Conservation (phyloP, 352 stramenopile genomes). For the Pseudoperonospora humuli region DNA sequence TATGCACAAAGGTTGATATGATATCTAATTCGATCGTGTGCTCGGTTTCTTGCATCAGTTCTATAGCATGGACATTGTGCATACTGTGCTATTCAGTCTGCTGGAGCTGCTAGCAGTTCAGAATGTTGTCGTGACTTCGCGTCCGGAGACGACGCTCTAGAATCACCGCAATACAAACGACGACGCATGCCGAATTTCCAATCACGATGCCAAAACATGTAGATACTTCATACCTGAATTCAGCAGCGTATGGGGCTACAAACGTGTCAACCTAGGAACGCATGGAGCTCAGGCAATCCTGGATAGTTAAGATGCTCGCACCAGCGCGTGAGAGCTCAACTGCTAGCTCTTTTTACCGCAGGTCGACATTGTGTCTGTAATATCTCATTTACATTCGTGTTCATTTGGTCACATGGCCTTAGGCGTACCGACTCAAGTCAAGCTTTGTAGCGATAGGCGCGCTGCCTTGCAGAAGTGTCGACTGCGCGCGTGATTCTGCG, state of each 20-base stretch:
- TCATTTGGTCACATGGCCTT: constrained; percentile 1
- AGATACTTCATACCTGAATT: not conserved
- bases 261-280: too few relatives aligned
- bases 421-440: constrained; percentile 46
- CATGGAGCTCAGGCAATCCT: too few relatives aligned
- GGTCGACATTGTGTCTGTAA: too few relatives aligned
- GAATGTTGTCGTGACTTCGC: constrained; percentile 23
- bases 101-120: constrained; percentile 41
- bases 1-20: not conserved
- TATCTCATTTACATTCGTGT: too few relatives aligned
- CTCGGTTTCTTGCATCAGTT: constrained; percentile 23
- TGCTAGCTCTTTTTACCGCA: too few relatives aligned
- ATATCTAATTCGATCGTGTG: constrained; percentile 1
- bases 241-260: not conserved
- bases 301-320: too few relatives aligned
- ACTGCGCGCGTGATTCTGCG: not conserved
- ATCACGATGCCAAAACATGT: constrained; percentile 8
- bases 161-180: not conserved
- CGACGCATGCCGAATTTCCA: not conserved
- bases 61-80: constrained; percentile 39
- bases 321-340: too few relatives aligned
- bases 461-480: constrained; percentile 1
- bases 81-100: constrained; percentile 36
- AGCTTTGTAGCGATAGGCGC: constrained; percentile 19
- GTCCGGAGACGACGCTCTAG: constrained; percentile 35